Base-by-base conservation (phyloP, 1,284 basidiomycete species). In the Cutaneotrichosporon sp. region DNA sequence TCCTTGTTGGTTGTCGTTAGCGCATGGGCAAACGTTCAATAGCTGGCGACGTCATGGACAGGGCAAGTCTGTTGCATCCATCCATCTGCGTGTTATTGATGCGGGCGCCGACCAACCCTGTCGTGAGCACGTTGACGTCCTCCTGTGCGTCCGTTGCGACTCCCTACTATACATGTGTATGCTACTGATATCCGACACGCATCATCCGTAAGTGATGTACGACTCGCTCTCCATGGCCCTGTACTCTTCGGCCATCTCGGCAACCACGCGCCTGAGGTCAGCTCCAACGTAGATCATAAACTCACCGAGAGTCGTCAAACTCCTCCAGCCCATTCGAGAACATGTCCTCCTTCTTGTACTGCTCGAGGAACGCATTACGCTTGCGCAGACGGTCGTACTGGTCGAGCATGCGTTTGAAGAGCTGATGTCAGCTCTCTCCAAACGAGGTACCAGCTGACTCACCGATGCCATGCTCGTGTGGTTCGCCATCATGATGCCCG, bases 401-500 rank as follows among this genome's bases (percentile, higher is more conserved):
- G 77, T 96, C 91, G 60, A 98, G 83, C 87, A 95, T 97, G 8
- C 93, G 88, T 79, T 95, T 94, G 85, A 99, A 97, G 51, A 97
- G 81, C 93, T 95, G 73, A 16, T 1, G 56, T 66, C 21, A 63
- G 58, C 22, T 30, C 7, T 26, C 26, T 21, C n/a, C 11, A 16
- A 31, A 32, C 42, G 13, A 49, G 8, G n/a, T 18, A 2, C 8
- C n/a, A 14, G n/a, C 16, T 5, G 0, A 85, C 90, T 64, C 70
- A 95, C 92, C 42, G 91, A 92, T 38, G 91, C 92, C 67, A 99
- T 94, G 71, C 93, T 95, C 7, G 97, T 99, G 78, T 99, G 96
- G 74, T 99, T 99, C 14, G 96, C 97, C 61, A 99, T 86, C 97
- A 99, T 99, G 65, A 99, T 85, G 0, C 97, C 97, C 77, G 91